Percentiles rank a stretch among this genome's conserved stretches.
Evolutionary conservation across 495 filamentous ascomycete genomes (phyloP).

Genomic region (Emericellopsis terricola): DNA sequence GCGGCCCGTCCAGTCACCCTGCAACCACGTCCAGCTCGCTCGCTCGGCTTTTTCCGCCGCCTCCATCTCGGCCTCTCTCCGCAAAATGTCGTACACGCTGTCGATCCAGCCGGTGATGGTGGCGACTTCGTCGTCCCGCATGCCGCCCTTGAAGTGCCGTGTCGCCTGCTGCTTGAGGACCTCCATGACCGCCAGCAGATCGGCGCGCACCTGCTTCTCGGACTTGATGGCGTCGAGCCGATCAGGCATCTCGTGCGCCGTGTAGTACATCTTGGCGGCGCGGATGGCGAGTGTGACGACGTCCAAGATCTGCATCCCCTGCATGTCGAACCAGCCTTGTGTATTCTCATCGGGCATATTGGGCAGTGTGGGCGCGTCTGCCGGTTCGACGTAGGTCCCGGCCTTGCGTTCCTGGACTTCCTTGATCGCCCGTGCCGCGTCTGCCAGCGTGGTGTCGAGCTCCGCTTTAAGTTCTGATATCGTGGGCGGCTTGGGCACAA

Average conservation of each 20-base stretch:
- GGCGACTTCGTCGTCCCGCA: conserved; percentile 52
- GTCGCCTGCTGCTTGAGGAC: conserved; percentile 79
- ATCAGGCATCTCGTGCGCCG: conserved; percentile 62
- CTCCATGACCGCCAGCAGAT: conserved; percentile 72
- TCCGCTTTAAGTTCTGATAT: conserved; percentile 58
- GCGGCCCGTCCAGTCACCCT: conserved; percentile 59
- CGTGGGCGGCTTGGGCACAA: conserved; percentile 73
- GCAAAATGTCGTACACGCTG: conserved; percentile 55
- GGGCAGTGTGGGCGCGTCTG: conserved; percentile 10
- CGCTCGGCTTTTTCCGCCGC: conserved; percentile 51
- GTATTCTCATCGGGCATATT: conserved; percentile 14
- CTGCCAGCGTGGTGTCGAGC: conserved; percentile 45
- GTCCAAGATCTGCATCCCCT: conserved; percentile 82
- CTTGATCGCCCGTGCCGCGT: conserved; percentile 45
- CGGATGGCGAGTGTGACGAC: conserved; percentile 85
- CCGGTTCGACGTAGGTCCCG: conserved; percentile 10
- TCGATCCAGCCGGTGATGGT: conserved; percentile 61
- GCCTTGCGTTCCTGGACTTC: conserved; percentile 16
- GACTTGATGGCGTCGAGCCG: conserved; percentile 70
- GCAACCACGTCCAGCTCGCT: conserved; percentile 61
- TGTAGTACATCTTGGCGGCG: conserved; percentile 91
- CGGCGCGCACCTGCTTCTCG: conserved; percentile 60
- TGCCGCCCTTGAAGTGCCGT: conserved; percentile 71
- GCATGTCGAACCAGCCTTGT: conserved; percentile 61
- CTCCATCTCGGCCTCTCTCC: conserved; percentile 57